Base-by-base conservation (phyloP, 768 basidiomycete genomes). In the Glaciozyma antarctica region DNA sequence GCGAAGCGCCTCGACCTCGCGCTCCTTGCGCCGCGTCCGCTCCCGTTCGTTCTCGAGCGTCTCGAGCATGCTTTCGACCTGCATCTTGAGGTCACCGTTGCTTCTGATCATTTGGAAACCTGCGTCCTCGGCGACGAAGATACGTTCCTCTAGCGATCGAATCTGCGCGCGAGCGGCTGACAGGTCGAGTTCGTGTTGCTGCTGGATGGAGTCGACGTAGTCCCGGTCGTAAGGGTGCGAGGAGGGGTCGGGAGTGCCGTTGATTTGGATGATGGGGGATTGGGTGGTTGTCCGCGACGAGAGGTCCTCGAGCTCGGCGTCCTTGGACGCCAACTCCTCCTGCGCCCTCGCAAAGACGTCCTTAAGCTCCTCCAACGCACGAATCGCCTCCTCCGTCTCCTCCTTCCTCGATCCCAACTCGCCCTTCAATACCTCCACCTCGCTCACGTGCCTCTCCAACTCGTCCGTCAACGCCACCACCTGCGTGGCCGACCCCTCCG, bases 101-200 rank as follows among this genome's bases (percentile, higher is more conserved):
- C 60, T 53, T 49, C 66, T 70, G 52, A 64, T 56, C 69, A 70
- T 70, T 60, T 62, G 62, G 62, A 89, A 86, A 21, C 83, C 80
- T 61, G 79, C 81, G 49, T 83, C 84, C 68, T 90, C 86, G 34
- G 86, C 84, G 65, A 88, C 83, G 75, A 87, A 90, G 34, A 86
- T 79, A 16, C 81, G 75, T 15, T 83, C 83, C 76, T 93, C 88
- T 72, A 91, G 79, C 5, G 82, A 81, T 16, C 90, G 84, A 58
- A 92, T 86, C 73, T 85, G 84, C 0, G 87, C 88, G 44, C 88
- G 88, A 5, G 89, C 84, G 16, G 83, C 79, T 44, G 89, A 91
- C 10, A 92, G 80, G 64, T 90, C 89, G 63, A 93, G 81, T 17
- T 82, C 81, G 72, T 90, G 87, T 68, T 88, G 86, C 72, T 90